Conservation (phyloP, 148 eudicot genomes). For the Cornus suecica region DNA sequence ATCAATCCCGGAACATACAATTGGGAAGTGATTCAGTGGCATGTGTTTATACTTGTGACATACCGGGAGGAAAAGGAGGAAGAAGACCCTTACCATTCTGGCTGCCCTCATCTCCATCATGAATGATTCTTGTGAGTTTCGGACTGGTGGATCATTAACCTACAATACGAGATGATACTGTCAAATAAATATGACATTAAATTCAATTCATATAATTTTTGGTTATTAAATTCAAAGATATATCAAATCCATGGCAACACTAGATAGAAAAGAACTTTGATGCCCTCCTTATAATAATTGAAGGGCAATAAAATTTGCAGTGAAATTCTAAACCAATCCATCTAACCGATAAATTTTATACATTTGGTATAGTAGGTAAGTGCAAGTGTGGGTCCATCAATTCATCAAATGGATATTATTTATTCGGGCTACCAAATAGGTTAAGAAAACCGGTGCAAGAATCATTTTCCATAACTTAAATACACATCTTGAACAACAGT, state of each 20-base stretch:
- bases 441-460: too few species aligned
- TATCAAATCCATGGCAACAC: background rate
- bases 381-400: too few species aligned
- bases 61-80: background rate
- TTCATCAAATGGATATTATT: too few species aligned
- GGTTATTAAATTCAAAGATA: background rate
- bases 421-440: too few species aligned
- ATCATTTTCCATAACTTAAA: too few species aligned
- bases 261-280: background rate
- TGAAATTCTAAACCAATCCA: too few species aligned
- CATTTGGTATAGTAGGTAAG: too few species aligned
- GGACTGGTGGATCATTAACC: slow-evolving; percentile 85
- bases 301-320: too few species aligned
- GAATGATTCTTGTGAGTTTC: slow-evolving; percentile 84
- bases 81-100: slow-evolving; percentile 56
- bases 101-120: slow-evolving; percentile 98
- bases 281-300: too few species aligned
- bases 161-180: slow-evolving; percentile 18
- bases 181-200: background rate
- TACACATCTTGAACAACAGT: too few species aligned
- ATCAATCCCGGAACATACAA: background rate
- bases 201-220: background rate
- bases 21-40: background rate
- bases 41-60: background rate
- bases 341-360: too few species aligned